phyloP scores from a whole-genome alignment of 805 yeast genomes.

The Cyberlindnera galapagoensis region DNA sequence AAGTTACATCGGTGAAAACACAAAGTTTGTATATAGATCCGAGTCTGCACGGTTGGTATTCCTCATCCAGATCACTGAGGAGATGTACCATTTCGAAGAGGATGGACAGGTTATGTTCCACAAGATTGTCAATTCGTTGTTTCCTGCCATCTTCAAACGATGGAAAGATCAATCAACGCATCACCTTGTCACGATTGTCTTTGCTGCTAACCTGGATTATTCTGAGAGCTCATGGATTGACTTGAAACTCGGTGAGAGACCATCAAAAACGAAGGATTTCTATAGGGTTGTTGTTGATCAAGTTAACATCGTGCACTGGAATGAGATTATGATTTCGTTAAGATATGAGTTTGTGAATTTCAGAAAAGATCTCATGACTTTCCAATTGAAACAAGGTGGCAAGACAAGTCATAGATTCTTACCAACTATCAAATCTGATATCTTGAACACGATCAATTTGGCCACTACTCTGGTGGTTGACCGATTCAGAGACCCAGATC shows the following conservation, averaged over 20 bases:
- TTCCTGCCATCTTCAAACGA: slow-evolving; percentile 80
- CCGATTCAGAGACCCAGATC: slow-evolving; percentile 76
- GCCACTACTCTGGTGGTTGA: slow-evolving; percentile 74
- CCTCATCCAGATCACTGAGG: slow-evolving; percentile 82
- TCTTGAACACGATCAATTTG: slow-evolving; percentile 80
- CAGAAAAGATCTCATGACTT: slow-evolving; percentile 57
- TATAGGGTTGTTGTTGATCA: slow-evolving; percentile 94
- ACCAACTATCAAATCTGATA: slow-evolving; percentile 86
- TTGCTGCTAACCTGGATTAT: slow-evolving; percentile 67
- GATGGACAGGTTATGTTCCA: slow-evolving; percentile 93
- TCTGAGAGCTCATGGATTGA: slow-evolving; percentile 45
- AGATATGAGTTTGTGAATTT: slow-evolving; percentile 81
- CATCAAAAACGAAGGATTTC: slow-evolving; percentile 65
- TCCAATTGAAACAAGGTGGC: slow-evolving; percentile 30
- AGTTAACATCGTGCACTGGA: slow-evolving; percentile 85
- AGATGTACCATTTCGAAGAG: slow-evolving; percentile 98
- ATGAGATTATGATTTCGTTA: slow-evolving; percentile 80
- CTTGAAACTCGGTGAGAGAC: slow-evolving; percentile 64
- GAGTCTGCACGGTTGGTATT: slow-evolving; percentile 83
- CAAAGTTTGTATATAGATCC: slow-evolving; percentile 81
- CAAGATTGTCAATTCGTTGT: slow-evolving; percentile 82
- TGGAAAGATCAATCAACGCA: slow-evolving; percentile 88
- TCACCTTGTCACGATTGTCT: slow-evolving; percentile 87
- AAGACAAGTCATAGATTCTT: slow-evolving; percentile 43
- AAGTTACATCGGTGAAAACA: slow-evolving; percentile 65